phyloP scores from a whole-genome alignment of 2,329 filamentous ascomycete genomes.

The Aspergillus phoenicis region DNA sequence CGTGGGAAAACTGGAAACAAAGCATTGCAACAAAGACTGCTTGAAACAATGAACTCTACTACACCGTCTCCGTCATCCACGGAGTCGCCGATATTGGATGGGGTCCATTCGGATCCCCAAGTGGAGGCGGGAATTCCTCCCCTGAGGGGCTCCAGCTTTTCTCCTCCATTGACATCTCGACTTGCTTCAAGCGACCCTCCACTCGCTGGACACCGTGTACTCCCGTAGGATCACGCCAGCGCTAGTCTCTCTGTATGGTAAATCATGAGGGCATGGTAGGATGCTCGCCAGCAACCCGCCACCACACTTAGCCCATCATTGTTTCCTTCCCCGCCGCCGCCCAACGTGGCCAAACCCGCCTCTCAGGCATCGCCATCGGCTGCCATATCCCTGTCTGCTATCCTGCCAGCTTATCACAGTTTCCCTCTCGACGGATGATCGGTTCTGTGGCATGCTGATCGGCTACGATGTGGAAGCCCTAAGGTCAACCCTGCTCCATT shows the following conservation, averaged over 20 bases:
- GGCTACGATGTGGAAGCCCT: not conserved
- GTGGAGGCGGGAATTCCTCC: not conserved
- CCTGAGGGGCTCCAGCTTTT: not conserved
- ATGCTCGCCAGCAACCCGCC: slow-evolving; percentile 1
- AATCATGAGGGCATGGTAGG: slow-evolving; percentile 19
- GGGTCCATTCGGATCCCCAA: not conserved
- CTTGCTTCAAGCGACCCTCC: not conserved
- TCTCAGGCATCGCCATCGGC: not conserved
- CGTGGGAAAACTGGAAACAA: not conserved
- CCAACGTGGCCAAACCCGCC: slow-evolving; percentile 6
- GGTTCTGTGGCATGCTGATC: slow-evolving; percentile 12
- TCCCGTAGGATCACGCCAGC: slow-evolving; percentile 5
- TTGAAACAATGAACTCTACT: not conserved
- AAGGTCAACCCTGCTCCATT: not conserved
- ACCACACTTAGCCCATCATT: not conserved
- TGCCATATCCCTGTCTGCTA: not conserved
- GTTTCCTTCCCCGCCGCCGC: not conserved
- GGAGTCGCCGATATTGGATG: not conserved
- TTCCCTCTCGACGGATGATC: slow-evolving; percentile 18
- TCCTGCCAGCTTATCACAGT: not conserved
- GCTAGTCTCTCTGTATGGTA: slow-evolving; percentile 23
- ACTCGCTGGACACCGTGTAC: not conserved
- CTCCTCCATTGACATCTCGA: not conserved
- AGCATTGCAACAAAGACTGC: not conserved
- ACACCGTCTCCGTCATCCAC: not conserved